Conservation (phyloP, 306 rosid species). For the Lathyrus tuberosus region DNA sequence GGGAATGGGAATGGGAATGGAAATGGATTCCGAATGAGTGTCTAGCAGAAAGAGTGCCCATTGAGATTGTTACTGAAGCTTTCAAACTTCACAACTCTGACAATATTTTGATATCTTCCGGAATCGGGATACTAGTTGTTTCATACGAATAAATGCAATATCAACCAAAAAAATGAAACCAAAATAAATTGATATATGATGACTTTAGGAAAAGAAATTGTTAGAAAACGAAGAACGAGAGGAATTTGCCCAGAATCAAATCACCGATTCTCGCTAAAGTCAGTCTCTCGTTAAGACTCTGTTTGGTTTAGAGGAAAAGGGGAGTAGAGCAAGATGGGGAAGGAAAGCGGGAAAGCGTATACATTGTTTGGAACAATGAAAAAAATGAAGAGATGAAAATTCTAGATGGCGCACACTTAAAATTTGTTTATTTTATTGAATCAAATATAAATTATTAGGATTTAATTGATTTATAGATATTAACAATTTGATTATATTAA, state of each 20-base stretch:
- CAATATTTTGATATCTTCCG: neutral
- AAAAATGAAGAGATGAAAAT: neutral
- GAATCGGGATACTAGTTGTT: neutral
- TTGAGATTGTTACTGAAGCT: slow-evolving; percentile 33
- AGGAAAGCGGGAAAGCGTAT: neutral
- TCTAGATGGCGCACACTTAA: no score
- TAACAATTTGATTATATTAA: no score
- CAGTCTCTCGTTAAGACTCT: neutral
- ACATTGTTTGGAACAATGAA: neutral
- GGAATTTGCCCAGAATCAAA: slow-evolving; percentile 1
- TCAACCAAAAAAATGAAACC: neutral
- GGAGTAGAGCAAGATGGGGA: neutral
- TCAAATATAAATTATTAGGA: no score
- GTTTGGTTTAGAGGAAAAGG: neutral
- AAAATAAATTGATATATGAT: neutral
- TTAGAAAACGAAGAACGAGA: slow-evolving; percentile 6
- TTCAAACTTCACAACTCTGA: slow-evolving; percentile 7
- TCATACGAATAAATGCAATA: neutral
- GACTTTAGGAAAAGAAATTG: slow-evolving; percentile 1
- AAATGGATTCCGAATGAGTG: slow-evolving; percentile 51
- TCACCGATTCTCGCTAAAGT: neutral
- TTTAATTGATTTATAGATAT: no score
- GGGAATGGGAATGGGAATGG: slow-evolving; percentile 50
- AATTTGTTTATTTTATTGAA: no score
- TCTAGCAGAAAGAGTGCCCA: slow-evolving; percentile 59